phyloP scores from a whole-genome alignment of 768 basidiomycete species.

The Sarcomyxa edulis region DNA sequence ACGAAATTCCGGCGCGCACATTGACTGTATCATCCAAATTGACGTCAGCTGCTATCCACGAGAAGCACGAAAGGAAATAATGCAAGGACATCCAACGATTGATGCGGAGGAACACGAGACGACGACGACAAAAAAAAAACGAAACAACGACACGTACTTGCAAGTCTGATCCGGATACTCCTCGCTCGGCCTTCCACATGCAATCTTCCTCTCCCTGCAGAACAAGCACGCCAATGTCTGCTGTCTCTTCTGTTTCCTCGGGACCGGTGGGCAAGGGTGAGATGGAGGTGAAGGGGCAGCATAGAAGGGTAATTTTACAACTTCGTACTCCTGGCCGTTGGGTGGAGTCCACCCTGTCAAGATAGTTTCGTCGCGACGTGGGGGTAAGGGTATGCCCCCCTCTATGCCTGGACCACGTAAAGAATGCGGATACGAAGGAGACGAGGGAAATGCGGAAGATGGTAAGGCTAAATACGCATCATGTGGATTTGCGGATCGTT shows the following conservation, averaged over 20 bases:
- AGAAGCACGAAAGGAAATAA: background rate
- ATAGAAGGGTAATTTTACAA: too few relatives aligned
- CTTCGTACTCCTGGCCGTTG: too few relatives aligned
- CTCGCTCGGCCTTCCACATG: conserved; percentile 28
- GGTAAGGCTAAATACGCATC: too few relatives aligned
- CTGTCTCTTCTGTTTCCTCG: conserved; percentile 13
- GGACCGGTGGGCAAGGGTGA: too few relatives aligned
- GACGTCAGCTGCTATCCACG: background rate
- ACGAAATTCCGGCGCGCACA: conserved; percentile 43
- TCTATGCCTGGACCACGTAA: too few relatives aligned
- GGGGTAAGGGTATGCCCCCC: too few relatives aligned
- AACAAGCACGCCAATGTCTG: conserved; percentile 32
- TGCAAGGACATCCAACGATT: background rate
- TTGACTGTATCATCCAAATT: conserved; percentile 29
- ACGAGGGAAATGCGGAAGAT: too few relatives aligned
- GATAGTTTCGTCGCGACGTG: too few relatives aligned
- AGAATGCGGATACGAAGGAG: too few relatives aligned
- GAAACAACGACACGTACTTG: conserved; percentile 33
- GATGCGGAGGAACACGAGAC: conserved; percentile 1
- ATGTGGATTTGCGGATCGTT: too few relatives aligned
- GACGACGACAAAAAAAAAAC: background rate
- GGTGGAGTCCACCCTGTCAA: too few relatives aligned
- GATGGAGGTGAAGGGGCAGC: too few relatives aligned
- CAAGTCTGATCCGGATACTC: conserved; percentile 39
- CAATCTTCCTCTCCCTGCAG: conserved; percentile 37